Evolutionary conservation across 805 yeast genomes (phyloP).

Genomic region (Myxozyma sirexii): DNA sequence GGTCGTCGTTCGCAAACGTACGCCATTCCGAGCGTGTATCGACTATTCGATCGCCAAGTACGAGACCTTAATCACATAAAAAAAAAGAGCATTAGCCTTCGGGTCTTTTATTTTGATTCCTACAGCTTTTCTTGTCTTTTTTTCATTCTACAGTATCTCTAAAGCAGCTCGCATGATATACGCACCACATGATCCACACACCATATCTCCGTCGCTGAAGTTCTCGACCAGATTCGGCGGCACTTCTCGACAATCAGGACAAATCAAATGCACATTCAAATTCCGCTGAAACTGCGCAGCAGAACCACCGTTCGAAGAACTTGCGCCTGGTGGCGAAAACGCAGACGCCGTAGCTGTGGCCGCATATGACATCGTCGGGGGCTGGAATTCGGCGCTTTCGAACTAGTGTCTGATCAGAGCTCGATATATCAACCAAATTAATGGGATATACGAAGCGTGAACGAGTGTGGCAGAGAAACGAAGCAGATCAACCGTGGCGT

Average conservation of each 20-base stretch:
- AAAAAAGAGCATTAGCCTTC: conserved; percentile 1
- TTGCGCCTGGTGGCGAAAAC: background rate
- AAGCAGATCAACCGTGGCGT: conserved; percentile 10
- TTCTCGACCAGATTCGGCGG: conserved; percentile 96
- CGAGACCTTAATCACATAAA: conserved; percentile 48
- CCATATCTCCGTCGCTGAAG: conserved; percentile 96
- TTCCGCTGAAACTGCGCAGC: conserved; percentile 43
- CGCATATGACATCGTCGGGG: conserved; percentile 16
- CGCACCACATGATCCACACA: conserved; percentile 92
- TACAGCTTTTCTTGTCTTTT: background rate
- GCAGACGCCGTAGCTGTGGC: conserved; percentile 9
- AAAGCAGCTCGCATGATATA: background rate
- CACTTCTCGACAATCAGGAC: conserved; percentile 94
- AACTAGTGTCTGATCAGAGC: background rate
- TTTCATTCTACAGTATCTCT: background rate
- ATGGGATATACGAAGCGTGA: conserved; percentile 4
- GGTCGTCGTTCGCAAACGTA: conserved; percentile 96
- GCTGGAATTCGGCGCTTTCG: background rate
- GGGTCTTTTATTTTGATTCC: no score
- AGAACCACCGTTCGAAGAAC: background rate
- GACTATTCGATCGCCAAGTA: conserved; percentile 85
- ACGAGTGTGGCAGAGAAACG: background rate
- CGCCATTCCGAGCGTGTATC: conserved; percentile 99
- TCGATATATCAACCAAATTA: conserved; percentile 12
- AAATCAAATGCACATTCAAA: conserved; percentile 82